phyloP scores from a whole-genome alignment of 768 basidiomycete genomes.

The Cubamyces sp. region DNA sequence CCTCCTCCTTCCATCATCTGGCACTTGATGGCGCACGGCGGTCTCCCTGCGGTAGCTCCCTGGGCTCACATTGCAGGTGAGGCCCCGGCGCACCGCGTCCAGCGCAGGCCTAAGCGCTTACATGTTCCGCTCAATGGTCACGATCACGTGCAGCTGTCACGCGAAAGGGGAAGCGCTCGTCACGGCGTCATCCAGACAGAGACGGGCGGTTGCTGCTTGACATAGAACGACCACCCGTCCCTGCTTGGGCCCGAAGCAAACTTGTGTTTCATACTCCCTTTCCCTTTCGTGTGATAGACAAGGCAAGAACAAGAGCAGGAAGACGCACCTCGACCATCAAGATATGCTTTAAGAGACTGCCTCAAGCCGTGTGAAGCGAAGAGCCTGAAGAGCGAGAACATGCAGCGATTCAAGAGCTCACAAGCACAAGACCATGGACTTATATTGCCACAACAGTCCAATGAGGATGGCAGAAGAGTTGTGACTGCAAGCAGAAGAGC shows the following conservation, averaged over 20 bases:
- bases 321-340: constrained; percentile 10
- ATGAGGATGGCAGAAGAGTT: background rate
- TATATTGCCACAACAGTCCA: background rate
- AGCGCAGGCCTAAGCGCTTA: too few relatives aligned
- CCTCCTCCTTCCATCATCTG: too few relatives aligned
- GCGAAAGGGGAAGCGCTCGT: constrained; percentile 2
- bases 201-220: background rate
- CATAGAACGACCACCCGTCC: constrained; percentile 17
- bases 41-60: too few relatives aligned
- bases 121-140: background rate
- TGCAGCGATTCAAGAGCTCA: background rate
- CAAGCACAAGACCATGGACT: background rate
- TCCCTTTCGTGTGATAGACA: constrained; percentile 1
- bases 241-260: constrained; percentile 4
- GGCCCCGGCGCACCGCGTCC: too few relatives aligned
- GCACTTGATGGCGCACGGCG: too few relatives aligned
- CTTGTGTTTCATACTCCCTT: background rate
- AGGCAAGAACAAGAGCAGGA: background rate
- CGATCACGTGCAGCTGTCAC: constrained; percentile 9
- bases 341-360: constrained; percentile 2
- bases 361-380: constrained; percentile 13
- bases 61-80: too few relatives aligned
- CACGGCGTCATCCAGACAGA: background rate
- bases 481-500: background rate
- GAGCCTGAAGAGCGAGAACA: background rate